Evolutionary conservation across 768 basidiomycete genomes (phyloP), one percentile per base, ranked within the genome.

Genomic region (Leccinellum luteum): DNA sequence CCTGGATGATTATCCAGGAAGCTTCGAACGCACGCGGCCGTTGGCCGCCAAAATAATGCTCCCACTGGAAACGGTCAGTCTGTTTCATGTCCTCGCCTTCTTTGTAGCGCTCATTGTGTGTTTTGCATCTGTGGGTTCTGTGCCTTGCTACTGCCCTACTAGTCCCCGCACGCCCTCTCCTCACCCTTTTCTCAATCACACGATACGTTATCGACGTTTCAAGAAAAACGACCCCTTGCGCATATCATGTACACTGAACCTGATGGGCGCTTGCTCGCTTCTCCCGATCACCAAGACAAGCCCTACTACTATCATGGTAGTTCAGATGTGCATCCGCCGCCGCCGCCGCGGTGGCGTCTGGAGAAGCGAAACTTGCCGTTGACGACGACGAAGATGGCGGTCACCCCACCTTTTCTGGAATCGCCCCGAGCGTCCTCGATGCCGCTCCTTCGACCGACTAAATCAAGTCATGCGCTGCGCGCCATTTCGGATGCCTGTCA

Each of bases 401-500:
- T 51, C 52, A 45, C 49, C 30, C 54, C 51, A 17, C 52, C 66
- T 1, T 49, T 43, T 13, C 12, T 43, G 41, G 59, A 60, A 9
- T 35, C 57, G 28, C 58, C 21, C 1, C 31, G 48, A 17, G 35
- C 27, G 8, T 57, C 54, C 17, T 23, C 59, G 51, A 56, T 38
- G 38, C 49, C 28, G 14, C 32, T 21, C 32, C 56, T 66, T 47
- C 51, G 50, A 14, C 17, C 64, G 27, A 44, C 58, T 5, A 59
- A 60, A 25, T 56, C 63, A 4, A 65, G 51, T 15, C 50, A 61
- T 8, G 55, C 70, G 48, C 66, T 74, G 53, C 71, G 66, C 25
- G 56, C 61, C 19, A 50, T 72, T 3, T 62, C 72, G 41, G 67
- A 65, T 6, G 70, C 68, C 7, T 73, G 41, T 21, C 41, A 55